Base-by-base conservation (phyloP, 1,284 basidiomycete species). In the Sanghuangporus sanghuang region DNA sequence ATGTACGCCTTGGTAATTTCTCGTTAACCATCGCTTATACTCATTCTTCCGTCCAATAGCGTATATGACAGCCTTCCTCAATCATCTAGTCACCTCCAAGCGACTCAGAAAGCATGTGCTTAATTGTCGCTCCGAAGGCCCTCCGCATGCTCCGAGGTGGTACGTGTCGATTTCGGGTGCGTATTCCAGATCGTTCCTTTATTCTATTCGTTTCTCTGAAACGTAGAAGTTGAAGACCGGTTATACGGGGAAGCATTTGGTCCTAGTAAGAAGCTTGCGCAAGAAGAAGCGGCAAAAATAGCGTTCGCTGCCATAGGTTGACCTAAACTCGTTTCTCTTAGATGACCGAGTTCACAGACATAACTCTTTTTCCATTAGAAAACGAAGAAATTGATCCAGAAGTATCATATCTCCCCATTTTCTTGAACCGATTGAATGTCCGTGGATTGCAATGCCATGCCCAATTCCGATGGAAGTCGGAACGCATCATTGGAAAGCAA, bases 361-460 rank as follows among this genome's bases (percentile, higher is more conserved):
- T 11, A 6, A 14, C n/a, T 6, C 16, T 35, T 48, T 16, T n/a
- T 12, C 11, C 36, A 11, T 11, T 40, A 60, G 58, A 60, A 38
- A 52, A 40, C 12, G 58, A 60, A 14, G 38, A 39, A 9, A 52
- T 60, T 12, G 48, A 4, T 16, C 39, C 35, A 18, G 36, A 48
- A 21, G 48, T 60, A 39, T 49, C 48, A 23, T 60, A 60, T 21
- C 48, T 60, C n/a, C 58, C 58, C 12, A 39, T 60, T 6, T 60
- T 60, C 58, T n/a, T 60, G 48, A 60, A 60, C 32, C 58, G 58
- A 9, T 36, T 60, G 18, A 52, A 60, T 12, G 58, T 52, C 35
- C 58, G 46, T 23, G 58, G 58, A 38, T 32, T 38, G 23, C 36
- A 35, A 9, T 39, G 48, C 9, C 58, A 52, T 14, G 12, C 32